Conservation (phyloP, 148 eudicot genomes). For the Chenopodium suecicum region DNA sequence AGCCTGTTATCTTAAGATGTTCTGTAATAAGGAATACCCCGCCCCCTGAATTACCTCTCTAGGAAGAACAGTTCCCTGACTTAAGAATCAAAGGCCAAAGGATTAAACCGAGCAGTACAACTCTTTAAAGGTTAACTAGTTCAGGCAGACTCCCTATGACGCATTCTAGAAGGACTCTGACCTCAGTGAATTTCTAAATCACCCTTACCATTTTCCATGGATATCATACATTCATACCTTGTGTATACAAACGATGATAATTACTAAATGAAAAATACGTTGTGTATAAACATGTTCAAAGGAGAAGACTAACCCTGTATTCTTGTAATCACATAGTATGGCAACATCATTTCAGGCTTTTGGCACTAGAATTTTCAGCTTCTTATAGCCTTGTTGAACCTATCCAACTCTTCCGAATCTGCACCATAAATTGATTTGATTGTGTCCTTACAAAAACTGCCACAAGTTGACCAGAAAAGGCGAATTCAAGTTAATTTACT, state of each 20-base stretch:
- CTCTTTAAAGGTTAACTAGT: background rate
- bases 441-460: constrained; percentile 64
- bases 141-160: too few species aligned
- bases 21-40: too few species aligned
- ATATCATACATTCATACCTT: background rate
- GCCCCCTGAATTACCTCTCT: background rate
- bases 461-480: constrained; percentile 7
- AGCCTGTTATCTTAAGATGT: background rate
- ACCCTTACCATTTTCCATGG: background rate
- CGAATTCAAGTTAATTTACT: background rate
- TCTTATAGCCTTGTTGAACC: constrained; percentile 56
- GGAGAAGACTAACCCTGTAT: background rate
- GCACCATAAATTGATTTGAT: constrained; percentile 60
- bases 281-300: background rate
- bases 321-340: constrained; percentile 3
- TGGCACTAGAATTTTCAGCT: constrained; percentile 17
- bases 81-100: background rate
- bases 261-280: background rate
- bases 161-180: too few species aligned
- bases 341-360: background rate
- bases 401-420: constrained; percentile 52
- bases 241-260: background rate
- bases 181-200: too few species aligned
- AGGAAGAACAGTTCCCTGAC: background rate
- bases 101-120: background rate